Conservation (phyloP, 495 filamentous ascomycete genomes). For the Schizothecium vesticola region DNA sequence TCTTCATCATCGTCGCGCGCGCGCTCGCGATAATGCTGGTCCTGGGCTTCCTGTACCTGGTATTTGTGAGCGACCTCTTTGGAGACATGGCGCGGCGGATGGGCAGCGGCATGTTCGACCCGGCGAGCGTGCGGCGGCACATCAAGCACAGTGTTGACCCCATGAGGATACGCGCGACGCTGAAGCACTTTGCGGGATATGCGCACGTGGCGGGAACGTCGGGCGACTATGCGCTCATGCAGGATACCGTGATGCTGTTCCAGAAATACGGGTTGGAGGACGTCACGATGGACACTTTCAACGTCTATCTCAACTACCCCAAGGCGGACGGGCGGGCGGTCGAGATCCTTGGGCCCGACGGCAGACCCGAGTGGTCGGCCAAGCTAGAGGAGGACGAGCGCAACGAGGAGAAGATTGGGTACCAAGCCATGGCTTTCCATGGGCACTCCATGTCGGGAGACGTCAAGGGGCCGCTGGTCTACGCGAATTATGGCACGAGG, state of each 20-base stretch:
- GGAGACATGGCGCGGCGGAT: constrained; percentile 50
- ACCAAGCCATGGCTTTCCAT: constrained; percentile 73
- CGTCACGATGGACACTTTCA: constrained; percentile 66
- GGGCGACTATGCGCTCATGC: constrained; percentile 75
- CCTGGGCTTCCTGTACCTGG: constrained; percentile 66
- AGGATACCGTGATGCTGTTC: constrained; percentile 75
- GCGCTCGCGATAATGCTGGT: constrained; percentile 70
- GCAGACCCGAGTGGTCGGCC: constrained; percentile 72
- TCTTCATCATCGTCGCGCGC: constrained; percentile 52
- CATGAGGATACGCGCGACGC: constrained; percentile 60
- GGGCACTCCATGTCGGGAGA: constrained; percentile 84
- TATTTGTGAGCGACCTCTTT: constrained; percentile 81
- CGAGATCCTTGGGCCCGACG: constrained; percentile 63
- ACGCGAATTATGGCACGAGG: constrained; percentile 84
- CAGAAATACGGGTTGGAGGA: constrained; percentile 62
- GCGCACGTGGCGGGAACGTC: constrained; percentile 88
- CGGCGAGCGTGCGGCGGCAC: constrained; percentile 62
- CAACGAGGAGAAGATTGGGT: constrained; percentile 46
- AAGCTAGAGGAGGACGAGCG: constrained; percentile 68
- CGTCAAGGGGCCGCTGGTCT: constrained; percentile 87
- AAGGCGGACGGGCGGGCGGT: constrained; percentile 69
- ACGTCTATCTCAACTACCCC: constrained; percentile 92
- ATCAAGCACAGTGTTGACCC: constrained; percentile 64
- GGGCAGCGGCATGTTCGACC: constrained; percentile 52
- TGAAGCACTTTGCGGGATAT: constrained; percentile 67